Conservation (phyloP, 495 filamentous ascomycete species). For the Penicillium pancosmium region DNA sequence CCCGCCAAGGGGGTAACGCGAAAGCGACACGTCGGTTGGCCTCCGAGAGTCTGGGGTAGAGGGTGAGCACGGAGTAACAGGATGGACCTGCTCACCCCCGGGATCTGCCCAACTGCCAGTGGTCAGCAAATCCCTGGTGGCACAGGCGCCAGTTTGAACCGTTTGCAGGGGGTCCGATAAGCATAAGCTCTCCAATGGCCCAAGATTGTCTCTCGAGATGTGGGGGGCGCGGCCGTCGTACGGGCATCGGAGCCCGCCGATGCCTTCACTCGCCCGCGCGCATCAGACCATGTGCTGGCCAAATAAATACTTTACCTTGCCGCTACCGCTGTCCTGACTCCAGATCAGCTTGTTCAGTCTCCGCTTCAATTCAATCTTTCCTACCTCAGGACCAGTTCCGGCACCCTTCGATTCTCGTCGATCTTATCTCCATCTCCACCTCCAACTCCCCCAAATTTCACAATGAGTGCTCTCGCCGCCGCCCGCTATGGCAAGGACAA, state of each 20-base stretch:
- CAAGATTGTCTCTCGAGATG: not conserved
- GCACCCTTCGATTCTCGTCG: not conserved
- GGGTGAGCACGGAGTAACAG: not conserved
- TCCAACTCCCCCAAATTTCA: conserved; percentile 13
- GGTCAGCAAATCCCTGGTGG: not conserved
- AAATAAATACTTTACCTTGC: conserved; percentile 21
- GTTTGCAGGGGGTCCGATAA: not conserved
- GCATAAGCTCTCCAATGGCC: not conserved
- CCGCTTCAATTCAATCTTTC: not conserved
- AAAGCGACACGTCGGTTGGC: not conserved
- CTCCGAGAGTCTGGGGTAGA: conserved; percentile 3
- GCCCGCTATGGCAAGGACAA: conserved; percentile 97
- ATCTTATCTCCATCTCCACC: conserved; percentile 1
- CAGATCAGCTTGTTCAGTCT: not conserved
- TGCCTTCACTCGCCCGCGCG: conserved; percentile 18
- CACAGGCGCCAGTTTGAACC: not conserved
- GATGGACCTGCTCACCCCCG: not conserved
- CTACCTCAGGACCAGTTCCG: not conserved
- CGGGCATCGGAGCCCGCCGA: conserved; percentile 53
- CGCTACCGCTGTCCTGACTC: not conserved
- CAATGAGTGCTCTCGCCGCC: conserved; percentile 57
- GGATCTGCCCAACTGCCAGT: not conserved
- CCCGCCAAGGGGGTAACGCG: not conserved
- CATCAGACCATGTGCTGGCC: conserved; percentile 21
- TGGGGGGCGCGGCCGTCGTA: conserved; percentile 9